Conservation (phyloP, 2,329 filamentous ascomycete species). For the Phyllosticta citribraziliensis region DNA sequence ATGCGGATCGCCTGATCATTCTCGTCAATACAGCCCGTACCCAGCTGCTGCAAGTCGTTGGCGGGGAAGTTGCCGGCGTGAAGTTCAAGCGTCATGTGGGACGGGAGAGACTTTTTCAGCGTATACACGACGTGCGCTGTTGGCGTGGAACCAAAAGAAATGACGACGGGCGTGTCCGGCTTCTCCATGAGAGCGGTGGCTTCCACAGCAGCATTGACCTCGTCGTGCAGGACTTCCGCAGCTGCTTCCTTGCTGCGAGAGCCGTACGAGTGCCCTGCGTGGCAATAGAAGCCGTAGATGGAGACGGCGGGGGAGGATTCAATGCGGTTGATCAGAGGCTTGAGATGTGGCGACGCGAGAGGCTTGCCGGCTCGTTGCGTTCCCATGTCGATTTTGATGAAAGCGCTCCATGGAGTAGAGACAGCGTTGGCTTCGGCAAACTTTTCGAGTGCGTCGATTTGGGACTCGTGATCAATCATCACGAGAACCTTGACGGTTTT, state of each 20-base stretch:
- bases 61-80: conserved; percentile 9
- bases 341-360: conserved; percentile 1
- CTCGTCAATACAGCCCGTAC: neutral
- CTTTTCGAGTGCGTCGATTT: conserved; percentile 5
- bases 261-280: conserved; percentile 7
- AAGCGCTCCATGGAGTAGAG: neutral
- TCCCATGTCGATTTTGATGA: conserved; percentile 11
- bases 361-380: conserved; percentile 6
- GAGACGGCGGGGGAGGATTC: neutral
- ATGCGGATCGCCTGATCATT: conserved; percentile 5
- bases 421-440: neutral
- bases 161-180: neutral
- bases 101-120: neutral
- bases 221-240: neutral
- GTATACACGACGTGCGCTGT: conserved; percentile 9
- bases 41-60: conserved; percentile 11
- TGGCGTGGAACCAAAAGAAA: conserved; percentile 4
- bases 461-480: conserved; percentile 7
- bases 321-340: neutral
- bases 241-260: neutral
- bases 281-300: conserved; percentile 11
- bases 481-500: conserved; percentile 1
- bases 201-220: neutral
- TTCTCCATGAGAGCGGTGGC: neutral
- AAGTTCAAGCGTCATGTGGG: neutral